phyloP scores from a whole-genome alignment of 2,329 filamentous ascomycete species.

The Zasmidium cellare region DNA sequence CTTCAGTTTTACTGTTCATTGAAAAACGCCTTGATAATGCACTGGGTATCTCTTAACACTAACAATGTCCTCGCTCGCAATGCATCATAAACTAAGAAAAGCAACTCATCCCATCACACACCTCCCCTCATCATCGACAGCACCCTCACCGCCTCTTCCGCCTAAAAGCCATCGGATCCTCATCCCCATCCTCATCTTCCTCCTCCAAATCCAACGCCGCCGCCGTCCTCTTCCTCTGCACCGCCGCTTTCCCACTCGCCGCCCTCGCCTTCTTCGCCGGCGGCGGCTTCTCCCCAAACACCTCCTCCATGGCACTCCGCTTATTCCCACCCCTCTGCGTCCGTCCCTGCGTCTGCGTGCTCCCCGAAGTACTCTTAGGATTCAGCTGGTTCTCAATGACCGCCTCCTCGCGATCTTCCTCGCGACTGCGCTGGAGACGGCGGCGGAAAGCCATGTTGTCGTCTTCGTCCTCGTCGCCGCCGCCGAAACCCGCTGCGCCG shows the following conservation, averaged over 20 bases:
- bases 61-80: neutral
- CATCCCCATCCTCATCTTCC: conserved; percentile 55
- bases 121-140: too few relatives aligned
- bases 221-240: conserved; percentile 9
- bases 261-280: conserved; percentile 32
- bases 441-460: conserved; percentile 31
- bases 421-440: conserved; percentile 26
- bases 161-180: conserved; percentile 56
- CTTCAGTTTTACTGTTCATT: too few relatives aligned
- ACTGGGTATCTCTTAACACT: neutral
- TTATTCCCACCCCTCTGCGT: neutral
- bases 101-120: too few relatives aligned
- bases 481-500: conserved; percentile 11
- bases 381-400: conserved; percentile 8
- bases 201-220: conserved; percentile 26
- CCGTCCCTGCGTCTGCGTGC: neutral
- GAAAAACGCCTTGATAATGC: neutral
- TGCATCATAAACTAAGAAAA: neutral
- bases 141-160: conserved; percentile 40
- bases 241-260: conserved; percentile 7
- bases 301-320: neutral
- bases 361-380: neutral
- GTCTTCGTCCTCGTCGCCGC: conserved; percentile 23
- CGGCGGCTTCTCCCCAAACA: conserved; percentile 7
- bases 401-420: conserved; percentile 24